A percentile compares a stretch with the other conserved stretches of the same genome.
Evolutionary conservation across 108 stramenopile species (phyloP).

Genomic region (Stephanodiscus minutulus): DNA sequence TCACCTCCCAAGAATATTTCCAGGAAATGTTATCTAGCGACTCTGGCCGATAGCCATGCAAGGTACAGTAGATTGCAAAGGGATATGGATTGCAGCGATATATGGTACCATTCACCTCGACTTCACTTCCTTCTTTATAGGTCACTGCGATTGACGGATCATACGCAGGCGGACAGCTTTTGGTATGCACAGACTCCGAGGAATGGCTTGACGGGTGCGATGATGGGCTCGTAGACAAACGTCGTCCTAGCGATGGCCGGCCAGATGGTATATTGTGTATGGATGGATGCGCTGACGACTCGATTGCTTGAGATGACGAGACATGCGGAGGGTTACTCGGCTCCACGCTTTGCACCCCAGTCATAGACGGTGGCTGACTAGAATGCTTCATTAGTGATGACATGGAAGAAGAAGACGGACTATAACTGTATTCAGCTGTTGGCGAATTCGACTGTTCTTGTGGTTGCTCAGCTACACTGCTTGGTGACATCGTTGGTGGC

Average conservation of each 20-base stretch:
- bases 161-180: conserved; percentile 12
- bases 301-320: no score
- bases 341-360: no score
- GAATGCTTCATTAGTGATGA: neutral
- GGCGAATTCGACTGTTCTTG: neutral
- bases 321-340: no score
- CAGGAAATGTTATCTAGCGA: neutral
- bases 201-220: neutral
- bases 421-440: neutral
- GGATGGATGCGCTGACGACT: no score
- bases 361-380: neutral
- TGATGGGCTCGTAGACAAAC: no score
- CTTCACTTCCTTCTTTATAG: conserved; percentile 10
- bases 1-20: neutral
- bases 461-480: neutral
- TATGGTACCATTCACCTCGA: neutral
- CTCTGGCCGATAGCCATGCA: neutral
- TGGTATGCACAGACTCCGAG: no score
- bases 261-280: no score
- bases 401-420: neutral
- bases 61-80: conserved; percentile 11
- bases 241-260: no score
- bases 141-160: neutral
- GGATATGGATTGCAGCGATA: conserved; percentile 16
- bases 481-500: neutral